phyloP scores from a whole-genome alignment of 2,329 filamentous ascomycete species.

The Beauveria varroae region DNA sequence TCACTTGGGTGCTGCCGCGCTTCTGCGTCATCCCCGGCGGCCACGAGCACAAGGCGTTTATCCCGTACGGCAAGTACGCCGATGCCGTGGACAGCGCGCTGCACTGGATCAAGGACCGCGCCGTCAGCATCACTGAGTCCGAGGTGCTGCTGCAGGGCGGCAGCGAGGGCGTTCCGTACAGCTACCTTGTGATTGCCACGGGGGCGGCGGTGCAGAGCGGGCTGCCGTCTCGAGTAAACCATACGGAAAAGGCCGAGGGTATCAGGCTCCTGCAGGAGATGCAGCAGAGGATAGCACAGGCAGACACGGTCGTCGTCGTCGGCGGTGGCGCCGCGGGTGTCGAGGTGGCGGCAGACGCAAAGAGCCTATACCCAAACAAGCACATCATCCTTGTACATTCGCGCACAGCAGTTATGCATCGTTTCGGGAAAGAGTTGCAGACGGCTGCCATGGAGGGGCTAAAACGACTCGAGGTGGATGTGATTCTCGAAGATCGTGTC shows the following conservation, averaged over 20 bases:
- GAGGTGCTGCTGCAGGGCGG: constrained; percentile 32
- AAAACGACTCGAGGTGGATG: constrained; percentile 37
- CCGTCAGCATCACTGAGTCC: constrained; percentile 27
- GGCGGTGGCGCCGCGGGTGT: constrained; percentile 57
- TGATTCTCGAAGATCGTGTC: constrained; percentile 44
- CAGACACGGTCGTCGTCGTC: constrained; percentile 39
- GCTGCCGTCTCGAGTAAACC: constrained; percentile 41
- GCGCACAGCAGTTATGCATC: constrained; percentile 41
- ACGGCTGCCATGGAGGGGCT: constrained; percentile 33
- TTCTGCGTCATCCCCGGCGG: constrained; percentile 43
- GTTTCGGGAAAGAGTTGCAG: constrained; percentile 39
- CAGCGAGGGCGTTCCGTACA: constrained; percentile 41
- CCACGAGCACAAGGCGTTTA: constrained; percentile 52
- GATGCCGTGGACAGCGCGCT: constrained; percentile 25
- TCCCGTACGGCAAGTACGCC: constrained; percentile 45
- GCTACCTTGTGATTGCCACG: constrained; percentile 50
- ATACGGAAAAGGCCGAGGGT: constrained; percentile 33
- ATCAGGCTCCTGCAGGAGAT: constrained; percentile 35
- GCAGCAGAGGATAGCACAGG: constrained; percentile 36
- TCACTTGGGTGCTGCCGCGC: constrained; percentile 52
- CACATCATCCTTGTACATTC: constrained; percentile 52
- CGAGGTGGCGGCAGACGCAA: constrained; percentile 53
- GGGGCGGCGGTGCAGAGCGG: constrained; percentile 37
- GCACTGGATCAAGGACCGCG: constrained; percentile 37
- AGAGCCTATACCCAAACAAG: constrained; percentile 48